These are phyloP conservation scores for Paramecium tetraurelia DNA, from an alignment of 73 alveolate genomes.

Conservation along the genomic window DNA sequence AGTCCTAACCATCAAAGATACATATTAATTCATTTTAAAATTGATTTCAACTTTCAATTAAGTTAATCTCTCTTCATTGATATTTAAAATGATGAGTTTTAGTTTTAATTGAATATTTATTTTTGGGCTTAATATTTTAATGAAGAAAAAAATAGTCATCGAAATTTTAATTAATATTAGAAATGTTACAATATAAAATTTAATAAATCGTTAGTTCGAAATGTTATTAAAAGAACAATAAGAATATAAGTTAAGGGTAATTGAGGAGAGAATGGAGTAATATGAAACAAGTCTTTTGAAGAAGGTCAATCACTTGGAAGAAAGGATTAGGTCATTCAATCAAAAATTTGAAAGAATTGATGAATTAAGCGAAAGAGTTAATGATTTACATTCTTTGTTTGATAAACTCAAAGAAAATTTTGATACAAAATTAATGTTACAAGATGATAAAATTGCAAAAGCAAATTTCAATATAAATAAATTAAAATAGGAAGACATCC, in stretches of 20 bases:
- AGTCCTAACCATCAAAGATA: too few relatives aligned
- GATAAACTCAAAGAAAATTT: background rate
- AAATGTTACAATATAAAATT: background rate
- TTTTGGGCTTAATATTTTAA: background rate
- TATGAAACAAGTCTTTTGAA: background rate
- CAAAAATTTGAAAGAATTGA: constrained; percentile 34
- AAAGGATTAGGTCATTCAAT: constrained; percentile 3
- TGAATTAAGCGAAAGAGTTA: background rate
- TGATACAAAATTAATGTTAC: background rate
- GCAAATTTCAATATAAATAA: background rate
- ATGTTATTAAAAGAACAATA: background rate
- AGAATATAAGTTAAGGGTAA: background rate
- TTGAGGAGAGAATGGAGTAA: background rate
- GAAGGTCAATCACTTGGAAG: constrained; percentile 1
- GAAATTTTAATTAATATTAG: background rate
- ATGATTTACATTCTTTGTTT: background rate
- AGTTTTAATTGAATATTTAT: too few relatives aligned
- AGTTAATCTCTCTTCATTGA: too few relatives aligned
- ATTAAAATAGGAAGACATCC: background rate
- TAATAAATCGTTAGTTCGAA: background rate
- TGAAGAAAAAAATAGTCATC: background rate
- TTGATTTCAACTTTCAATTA: too few relatives aligned
- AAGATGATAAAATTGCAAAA: background rate
- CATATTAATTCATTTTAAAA: too few relatives aligned
- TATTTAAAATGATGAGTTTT: too few relatives aligned